A percentile compares a stretch with the other conserved stretches of the same genome.
Evolutionary conservation across 495 filamentous ascomycete species (phyloP).

Genomic region (Hyaloscypha hepaticicola): DNA sequence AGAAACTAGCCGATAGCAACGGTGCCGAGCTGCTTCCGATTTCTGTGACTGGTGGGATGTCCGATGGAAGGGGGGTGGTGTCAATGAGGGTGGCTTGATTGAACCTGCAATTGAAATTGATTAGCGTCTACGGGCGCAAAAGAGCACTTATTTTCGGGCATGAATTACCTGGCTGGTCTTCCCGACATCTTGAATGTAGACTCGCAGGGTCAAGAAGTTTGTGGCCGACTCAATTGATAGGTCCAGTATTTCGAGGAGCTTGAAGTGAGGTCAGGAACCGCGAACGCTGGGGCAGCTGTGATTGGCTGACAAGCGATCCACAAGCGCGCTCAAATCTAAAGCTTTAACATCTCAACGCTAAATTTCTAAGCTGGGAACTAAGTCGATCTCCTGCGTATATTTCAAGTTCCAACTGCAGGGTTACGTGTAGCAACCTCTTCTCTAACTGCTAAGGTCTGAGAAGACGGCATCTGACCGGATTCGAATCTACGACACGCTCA

Average conservation of each 20-base stretch:
- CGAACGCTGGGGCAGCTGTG: conserved; percentile 11
- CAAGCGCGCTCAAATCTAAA: conserved; percentile 3
- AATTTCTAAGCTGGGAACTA: neutral
- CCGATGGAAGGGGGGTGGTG: conserved; percentile 89
- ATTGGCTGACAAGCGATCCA: conserved; percentile 15
- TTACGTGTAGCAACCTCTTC: neutral
- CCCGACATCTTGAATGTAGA: conserved; percentile 46
- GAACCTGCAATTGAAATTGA: conserved; percentile 60
- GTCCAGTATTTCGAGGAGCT: conserved; percentile 15
- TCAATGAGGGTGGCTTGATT: conserved; percentile 90
- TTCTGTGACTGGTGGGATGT: conserved; percentile 88
- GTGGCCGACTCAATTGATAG: conserved; percentile 27
- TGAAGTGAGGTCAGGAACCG: conserved; percentile 20
- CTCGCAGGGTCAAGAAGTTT: conserved; percentile 20
- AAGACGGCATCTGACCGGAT: neutral
- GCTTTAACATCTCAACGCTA: neutral
- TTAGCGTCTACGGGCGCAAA: conserved; percentile 1
- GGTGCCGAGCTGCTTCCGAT: conserved; percentile 90
- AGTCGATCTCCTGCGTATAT: neutral
- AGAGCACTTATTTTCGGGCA: neutral
- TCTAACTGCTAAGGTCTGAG: neutral
- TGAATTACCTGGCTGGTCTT: conserved; percentile 48
- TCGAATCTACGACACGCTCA: neutral
- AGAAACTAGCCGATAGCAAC: conserved; percentile 87
- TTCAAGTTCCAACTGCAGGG: neutral